These are phyloP conservation scores for Leccinum barrowsii DNA, from an alignment of 768 basidiomycete species.

Conservation along the genomic window DNA sequence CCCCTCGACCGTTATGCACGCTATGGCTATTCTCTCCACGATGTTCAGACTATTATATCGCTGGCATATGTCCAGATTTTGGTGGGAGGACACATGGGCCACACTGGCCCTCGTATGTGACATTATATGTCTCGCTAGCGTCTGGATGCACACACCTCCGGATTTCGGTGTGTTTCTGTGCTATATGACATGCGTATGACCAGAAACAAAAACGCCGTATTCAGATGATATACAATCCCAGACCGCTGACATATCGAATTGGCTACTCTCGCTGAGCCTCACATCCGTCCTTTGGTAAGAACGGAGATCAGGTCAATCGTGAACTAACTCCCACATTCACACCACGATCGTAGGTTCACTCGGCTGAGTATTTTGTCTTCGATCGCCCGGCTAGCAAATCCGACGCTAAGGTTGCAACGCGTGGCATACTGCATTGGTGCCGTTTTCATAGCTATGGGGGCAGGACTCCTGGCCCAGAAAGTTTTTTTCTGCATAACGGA, in stretches of 20 bases:
- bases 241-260: not conserved
- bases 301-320: too few species aligned
- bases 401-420: slow-evolving; percentile 6
- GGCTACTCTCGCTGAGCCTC: slow-evolving; percentile 20
- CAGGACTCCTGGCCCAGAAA: slow-evolving; percentile 18
- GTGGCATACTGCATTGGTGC: slow-evolving; percentile 15
- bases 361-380: slow-evolving; percentile 29
- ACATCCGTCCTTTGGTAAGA: slow-evolving; percentile 24
- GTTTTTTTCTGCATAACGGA: slow-evolving; percentile 9
- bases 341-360: slow-evolving; percentile 16
- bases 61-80: slow-evolving; percentile 14
- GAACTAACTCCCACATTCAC: not conserved
- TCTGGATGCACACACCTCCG: slow-evolving; percentile 15
- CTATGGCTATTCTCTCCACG: slow-evolving; percentile 19
- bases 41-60: slow-evolving; percentile 21
- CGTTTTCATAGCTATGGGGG: slow-evolving; percentile 15
- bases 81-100: slow-evolving; percentile 31
- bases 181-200: not conserved
- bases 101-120: slow-evolving; percentile 21
- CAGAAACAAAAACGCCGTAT: not conserved
- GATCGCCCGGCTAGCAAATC: slow-evolving; percentile 20
- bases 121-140: slow-evolving; percentile 14
- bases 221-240: not conserved
- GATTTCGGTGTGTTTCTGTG: slow-evolving; percentile 7
- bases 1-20: slow-evolving; percentile 15